These are phyloP conservation scores for Debaryomyces nepalensis DNA, from an alignment of 1,139 yeast species.

Conservation along the genomic window DNA sequence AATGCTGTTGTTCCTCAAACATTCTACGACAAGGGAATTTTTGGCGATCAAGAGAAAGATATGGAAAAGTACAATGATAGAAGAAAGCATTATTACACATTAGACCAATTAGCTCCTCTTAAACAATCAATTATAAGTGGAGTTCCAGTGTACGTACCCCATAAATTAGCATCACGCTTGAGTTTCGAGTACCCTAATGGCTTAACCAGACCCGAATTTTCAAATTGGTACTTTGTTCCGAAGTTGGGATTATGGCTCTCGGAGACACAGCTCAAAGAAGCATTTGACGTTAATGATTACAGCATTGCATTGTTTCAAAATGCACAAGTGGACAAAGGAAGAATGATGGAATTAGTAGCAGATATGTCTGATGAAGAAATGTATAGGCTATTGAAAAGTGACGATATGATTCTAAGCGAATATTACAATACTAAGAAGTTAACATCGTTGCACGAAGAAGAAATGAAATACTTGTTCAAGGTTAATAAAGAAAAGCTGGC, in stretches of 20 bases:
- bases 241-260: conserved; percentile 35
- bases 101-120: conserved; percentile 28
- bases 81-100: conserved; percentile 28
- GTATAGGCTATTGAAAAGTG: conserved; percentile 20
- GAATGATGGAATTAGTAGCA: conserved; percentile 13
- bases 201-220: conserved; percentile 24
- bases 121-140: conserved; percentile 31
- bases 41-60: conserved; percentile 13
- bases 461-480: conserved; percentile 20
- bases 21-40: conserved; percentile 16
- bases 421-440: conserved; percentile 22
- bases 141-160: conserved; percentile 34
- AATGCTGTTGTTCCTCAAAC: conserved; percentile 18
- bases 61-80: conserved; percentile 28
- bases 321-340: conserved; percentile 16
- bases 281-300: conserved; percentile 29
- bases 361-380: conserved; percentile 25
- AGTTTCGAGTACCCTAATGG: conserved; percentile 33
- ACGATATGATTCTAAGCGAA: conserved; percentile 23
- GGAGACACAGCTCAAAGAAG: conserved; percentile 21
- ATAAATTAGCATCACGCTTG: conserved; percentile 28
- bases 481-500: not conserved
- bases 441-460: conserved; percentile 24
- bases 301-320: conserved; percentile 16
- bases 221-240: conserved; percentile 36